phyloP scores from a whole-genome alignment of 345 rosid species.

The Microthlaspi erraticum region DNA sequence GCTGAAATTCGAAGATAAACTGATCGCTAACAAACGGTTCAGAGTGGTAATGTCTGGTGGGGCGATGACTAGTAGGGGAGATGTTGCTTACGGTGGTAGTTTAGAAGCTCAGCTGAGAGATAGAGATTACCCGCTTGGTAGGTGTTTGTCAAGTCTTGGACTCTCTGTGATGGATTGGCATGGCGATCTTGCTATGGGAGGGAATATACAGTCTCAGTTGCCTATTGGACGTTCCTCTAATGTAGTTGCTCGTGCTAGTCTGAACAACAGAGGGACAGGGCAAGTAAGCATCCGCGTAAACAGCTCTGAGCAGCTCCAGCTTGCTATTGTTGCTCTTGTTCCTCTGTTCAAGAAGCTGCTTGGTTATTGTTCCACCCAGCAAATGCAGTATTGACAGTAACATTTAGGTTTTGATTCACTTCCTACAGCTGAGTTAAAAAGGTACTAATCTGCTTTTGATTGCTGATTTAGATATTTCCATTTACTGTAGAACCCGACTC shows the following conservation, averaged over 20 bases:
- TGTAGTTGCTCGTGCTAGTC: constrained; percentile 77
- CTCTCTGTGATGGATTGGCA: constrained; percentile 98
- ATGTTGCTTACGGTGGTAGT: constrained; percentile 90
- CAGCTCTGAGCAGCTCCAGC: constrained; percentile 92
- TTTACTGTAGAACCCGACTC: neutral
- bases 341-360: constrained; percentile 81
- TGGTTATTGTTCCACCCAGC: constrained; percentile 51
- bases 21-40: constrained; percentile 67
- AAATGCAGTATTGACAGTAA: constrained; percentile 68
- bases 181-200: constrained; percentile 90
- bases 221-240: constrained; percentile 82
- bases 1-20: constrained; percentile 81
- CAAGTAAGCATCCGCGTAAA: constrained; percentile 78
- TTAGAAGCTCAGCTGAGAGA: constrained; percentile 89
- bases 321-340: constrained; percentile 69
- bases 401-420: constrained; percentile 41
- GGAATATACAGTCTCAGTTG: constrained; percentile 85
- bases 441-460: constrained; percentile 22
- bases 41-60: constrained; percentile 83
- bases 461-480: neutral
- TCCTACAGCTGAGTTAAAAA: constrained; percentile 24
- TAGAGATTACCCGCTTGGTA: constrained; percentile 83
- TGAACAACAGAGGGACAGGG: constrained; percentile 91
- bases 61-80: constrained; percentile 83
- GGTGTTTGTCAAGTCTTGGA: constrained; percentile 75